These are phyloP conservation scores for Umbelopsis sp. DNA, from an alignment of 192 early-diverging fungal species.

Conservation along the genomic window DNA sequence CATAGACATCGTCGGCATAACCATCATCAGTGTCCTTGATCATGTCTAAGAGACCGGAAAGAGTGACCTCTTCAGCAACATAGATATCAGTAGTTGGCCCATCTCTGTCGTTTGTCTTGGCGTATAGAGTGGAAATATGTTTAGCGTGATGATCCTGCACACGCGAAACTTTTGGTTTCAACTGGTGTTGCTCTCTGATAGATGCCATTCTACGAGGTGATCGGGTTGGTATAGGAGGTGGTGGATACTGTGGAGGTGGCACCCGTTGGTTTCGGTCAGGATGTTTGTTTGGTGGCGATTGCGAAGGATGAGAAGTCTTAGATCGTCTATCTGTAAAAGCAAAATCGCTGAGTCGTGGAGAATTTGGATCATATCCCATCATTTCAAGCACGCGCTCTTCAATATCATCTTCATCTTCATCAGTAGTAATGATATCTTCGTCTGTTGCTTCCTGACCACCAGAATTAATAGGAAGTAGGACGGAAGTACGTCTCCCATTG, in stretches of 20 bases:
- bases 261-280: not conserved
- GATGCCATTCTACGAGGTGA: slow-evolving; percentile 30
- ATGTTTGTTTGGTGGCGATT: not conserved
- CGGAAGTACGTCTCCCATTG: slow-evolving; percentile 30
- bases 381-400: slow-evolving; percentile 27
- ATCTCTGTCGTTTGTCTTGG: not conserved
- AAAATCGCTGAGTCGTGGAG: not conserved
- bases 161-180: slow-evolving; percentile 1
- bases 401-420: slow-evolving; percentile 28
- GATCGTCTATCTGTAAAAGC: not conserved
- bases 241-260: slow-evolving; percentile 14
- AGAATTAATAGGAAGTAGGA: slow-evolving; percentile 8
- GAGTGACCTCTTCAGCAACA: slow-evolving; percentile 20
- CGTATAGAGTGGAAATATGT: slow-evolving; percentile 15
- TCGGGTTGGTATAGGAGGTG: slow-evolving; percentile 31
- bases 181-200: slow-evolving; percentile 6
- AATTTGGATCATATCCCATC: slow-evolving; percentile 18
- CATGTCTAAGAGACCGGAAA: slow-evolving; percentile 6
- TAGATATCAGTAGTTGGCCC: slow-evolving; percentile 25
- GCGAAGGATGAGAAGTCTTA: not conserved
- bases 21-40: not conserved
- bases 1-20: slow-evolving; percentile 1
- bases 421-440: slow-evolving; percentile 3
- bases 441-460: not conserved
- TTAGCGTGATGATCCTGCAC: slow-evolving; percentile 25